Evolutionary conservation across 345 rosid species (phyloP), one percentile per base, ranked within the genome.

Genomic region (Atalantia buxifolia): DNA sequence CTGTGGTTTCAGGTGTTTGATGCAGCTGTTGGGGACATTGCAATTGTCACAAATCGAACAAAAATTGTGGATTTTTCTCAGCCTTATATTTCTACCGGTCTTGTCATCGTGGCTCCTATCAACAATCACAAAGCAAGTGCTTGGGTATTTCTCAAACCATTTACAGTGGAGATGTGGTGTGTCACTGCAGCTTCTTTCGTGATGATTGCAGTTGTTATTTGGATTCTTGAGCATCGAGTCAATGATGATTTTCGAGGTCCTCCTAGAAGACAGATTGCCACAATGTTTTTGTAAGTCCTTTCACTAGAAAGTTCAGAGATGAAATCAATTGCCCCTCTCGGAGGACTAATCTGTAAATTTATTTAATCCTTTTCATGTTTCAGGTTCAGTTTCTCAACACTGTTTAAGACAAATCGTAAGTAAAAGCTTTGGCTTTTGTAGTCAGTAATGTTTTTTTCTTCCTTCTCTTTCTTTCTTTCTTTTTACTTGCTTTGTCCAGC

Each of bases 351-450:
- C 73, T 78, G 82, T 81, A 66, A 84, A 60, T 21, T 57, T 22
- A 22, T 74, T 77, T 38, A 33, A 67, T 63, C 22, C 27, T 25
- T 50, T 73, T 33, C 61, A 38, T 65, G 38, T 85, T 72, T 83
- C 94, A 95, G 99, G 92, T 95, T 95, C 85, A 93, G 99, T 87
- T 90, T 95, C 89, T 92, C 99, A 22, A 93, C 99, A 9, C 81
- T 93, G 78, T 95, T 93, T 83, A 91, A 88, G 85, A 86, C 84
- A 83, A 89, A 93, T 74, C 89, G 99, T 95, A 88, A 91, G 94
- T 56, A 71, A 24, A 72, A n/a, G 35, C 50, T 63, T 71, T 66
- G 24, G 18, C 70, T 65, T 69, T 53, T 18, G 56, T 24, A 27
- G 19, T 50, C 28, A 33, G 1, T 59, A 27, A 36, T 71, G 42